A percentile compares a stretch with the other conserved stretches of the same genome.
Conservation (phyloP, 2,329 filamentous ascomycete genomes). For the Botrytis tulipae region DNA sequence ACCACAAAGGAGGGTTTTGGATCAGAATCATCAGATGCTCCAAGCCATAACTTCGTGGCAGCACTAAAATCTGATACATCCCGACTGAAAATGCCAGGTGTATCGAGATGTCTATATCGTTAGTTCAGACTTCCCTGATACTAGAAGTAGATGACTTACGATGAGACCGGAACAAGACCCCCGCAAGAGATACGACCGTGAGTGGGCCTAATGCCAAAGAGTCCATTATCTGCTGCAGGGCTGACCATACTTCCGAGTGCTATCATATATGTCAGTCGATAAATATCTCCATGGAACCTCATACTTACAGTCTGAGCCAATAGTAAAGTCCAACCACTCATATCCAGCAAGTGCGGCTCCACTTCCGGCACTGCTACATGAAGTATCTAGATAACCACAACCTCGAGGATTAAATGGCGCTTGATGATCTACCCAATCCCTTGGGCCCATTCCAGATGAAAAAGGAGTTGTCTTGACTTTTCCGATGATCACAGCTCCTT, state of each 20-base stretch:
- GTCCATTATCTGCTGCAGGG: conserved; percentile 26
- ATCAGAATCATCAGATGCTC: not conserved
- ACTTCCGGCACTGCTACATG: conserved; percentile 47
- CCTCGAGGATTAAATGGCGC: conserved; percentile 44
- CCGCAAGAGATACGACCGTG: conserved; percentile 19
- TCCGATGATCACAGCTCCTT: conserved; percentile 55
- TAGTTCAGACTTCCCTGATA: not conserved
- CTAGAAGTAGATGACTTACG: conserved; percentile 9
- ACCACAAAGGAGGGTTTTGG: not conserved
- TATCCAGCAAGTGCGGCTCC: conserved; percentile 46
- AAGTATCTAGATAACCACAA: conserved; percentile 47
- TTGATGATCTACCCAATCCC: conserved; percentile 46
- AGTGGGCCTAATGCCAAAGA: conserved; percentile 27
- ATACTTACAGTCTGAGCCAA: conserved; percentile 46
- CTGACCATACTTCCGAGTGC: conserved; percentile 28
- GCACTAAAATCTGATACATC: conserved; percentile 21
- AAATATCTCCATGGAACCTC: too few relatives aligned
- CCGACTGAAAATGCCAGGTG: conserved; percentile 27
- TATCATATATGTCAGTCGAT: not conserved
- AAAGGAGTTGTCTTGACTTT: conserved; percentile 52
- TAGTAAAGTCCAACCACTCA: conserved; percentile 48
- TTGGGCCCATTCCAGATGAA: conserved; percentile 33
- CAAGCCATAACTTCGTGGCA: conserved; percentile 20
- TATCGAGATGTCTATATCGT: conserved; percentile 26
- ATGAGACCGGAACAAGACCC: conserved; percentile 24